These are phyloP conservation scores for Melaleuca quinquenervia DNA, from an alignment of 345 rosid genomes.

Conservation along the genomic window DNA sequence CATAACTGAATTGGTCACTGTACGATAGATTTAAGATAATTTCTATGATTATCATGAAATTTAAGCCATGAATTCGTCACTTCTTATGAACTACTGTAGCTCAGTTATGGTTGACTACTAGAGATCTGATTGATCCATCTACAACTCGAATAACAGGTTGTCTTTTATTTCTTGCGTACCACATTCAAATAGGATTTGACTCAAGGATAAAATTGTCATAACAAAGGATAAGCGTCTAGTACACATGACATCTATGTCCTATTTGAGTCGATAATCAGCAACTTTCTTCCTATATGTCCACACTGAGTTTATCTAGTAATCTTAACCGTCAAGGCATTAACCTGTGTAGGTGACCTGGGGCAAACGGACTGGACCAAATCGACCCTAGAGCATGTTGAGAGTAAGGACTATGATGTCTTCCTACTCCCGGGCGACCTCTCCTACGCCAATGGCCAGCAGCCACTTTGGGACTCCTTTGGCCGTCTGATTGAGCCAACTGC, in stretches of 20 bases:
- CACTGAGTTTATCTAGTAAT: not conserved
- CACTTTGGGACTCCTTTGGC: slow-evolving; percentile 88
- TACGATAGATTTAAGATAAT: no score
- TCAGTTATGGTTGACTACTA: not conserved
- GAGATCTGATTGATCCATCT: not conserved
- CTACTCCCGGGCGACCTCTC: slow-evolving; percentile 76
- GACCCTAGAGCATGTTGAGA: slow-evolving; percentile 41
- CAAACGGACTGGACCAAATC: slow-evolving; percentile 84
- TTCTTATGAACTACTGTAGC: not conserved
- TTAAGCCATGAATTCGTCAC: not conserved
- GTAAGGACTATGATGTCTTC: slow-evolving; percentile 56
- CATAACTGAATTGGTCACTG: no score
- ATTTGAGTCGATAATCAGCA: no score
- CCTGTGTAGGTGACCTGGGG: slow-evolving; percentile 67
- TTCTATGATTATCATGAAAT: not conserved
- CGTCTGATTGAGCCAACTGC: slow-evolving; percentile 73
- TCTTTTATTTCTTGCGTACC: not conserved
- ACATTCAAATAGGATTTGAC: no score
- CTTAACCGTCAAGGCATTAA: not conserved
- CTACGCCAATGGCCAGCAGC: slow-evolving; percentile 65
- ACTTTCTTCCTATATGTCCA: not conserved
- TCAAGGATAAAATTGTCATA: no score
- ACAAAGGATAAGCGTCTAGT: no score
- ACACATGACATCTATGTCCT: no score
- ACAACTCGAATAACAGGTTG: not conserved